Percentiles rank a stretch among this genome's conserved stretches.
Conservation (phyloP, 805 yeast species). For the Candida maris region DNA sequence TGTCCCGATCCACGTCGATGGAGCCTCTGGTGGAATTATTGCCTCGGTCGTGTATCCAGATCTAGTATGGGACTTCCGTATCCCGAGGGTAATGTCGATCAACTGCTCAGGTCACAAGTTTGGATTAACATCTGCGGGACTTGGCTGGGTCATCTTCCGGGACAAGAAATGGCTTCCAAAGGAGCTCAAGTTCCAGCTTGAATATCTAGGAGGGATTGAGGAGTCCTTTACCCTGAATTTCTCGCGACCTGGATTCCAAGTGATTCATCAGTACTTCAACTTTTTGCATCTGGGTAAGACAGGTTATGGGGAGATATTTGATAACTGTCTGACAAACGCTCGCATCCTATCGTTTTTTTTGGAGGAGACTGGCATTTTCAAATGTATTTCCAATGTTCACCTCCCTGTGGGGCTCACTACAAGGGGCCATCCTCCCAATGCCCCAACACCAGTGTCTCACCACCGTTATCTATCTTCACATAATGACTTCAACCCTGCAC, state of each 20-base stretch:
- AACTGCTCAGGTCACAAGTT: conserved; percentile 92
- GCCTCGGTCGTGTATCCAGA: conserved; percentile 83
- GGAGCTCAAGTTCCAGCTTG: conserved; percentile 69
- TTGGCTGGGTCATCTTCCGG: conserved; percentile 91
- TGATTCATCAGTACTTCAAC: conserved; percentile 82
- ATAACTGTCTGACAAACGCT: conserved; percentile 65
- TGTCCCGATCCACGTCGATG: conserved; percentile 89
- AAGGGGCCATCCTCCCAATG: conserved; percentile 21
- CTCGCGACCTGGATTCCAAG: conserved; percentile 91
- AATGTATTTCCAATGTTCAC: conserved; percentile 75
- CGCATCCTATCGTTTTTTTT: conserved; percentile 60
- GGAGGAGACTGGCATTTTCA: conserved; percentile 64
- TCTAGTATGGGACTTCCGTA: conserved; percentile 77
- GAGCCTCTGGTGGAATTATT: conserved; percentile 86
- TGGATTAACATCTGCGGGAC: conserved; percentile 86
- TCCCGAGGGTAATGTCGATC: conserved; percentile 75
- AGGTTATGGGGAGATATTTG: conserved; percentile 67
- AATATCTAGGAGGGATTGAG: conserved; percentile 85
- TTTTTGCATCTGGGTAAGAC: conserved; percentile 64
- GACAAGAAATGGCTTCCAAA: conserved; percentile 61
- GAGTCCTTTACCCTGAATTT: conserved; percentile 84
- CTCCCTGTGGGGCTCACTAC: conserved; percentile 43
- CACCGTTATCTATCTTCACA: conserved; percentile 28
- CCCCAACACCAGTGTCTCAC: conserved; percentile 14
- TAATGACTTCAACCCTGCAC: conserved; percentile 60